Percentiles rank a stretch among this genome's conserved stretches.
Evolutionary conservation across 1,284 basidiomycete species (phyloP).

Genomic region (Mycena citricolor): DNA sequence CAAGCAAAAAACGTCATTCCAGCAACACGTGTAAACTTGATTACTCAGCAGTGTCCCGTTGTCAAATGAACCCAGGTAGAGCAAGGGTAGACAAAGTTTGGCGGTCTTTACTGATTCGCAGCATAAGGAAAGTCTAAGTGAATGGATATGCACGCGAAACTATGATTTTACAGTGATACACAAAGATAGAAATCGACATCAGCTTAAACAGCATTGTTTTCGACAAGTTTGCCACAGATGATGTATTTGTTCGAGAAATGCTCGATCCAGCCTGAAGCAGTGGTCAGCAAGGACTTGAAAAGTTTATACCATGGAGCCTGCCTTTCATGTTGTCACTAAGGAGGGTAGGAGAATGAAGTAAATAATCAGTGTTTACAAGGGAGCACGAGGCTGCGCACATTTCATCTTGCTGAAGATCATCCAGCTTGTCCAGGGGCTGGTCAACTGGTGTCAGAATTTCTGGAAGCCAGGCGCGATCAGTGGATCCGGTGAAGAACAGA

Average conservation of each 20-base stretch:
- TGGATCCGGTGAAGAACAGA: neutral
- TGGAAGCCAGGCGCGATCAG: constrained; percentile 31
- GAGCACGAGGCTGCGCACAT: constrained; percentile 59
- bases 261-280: constrained; percentile 74
- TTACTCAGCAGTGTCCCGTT: no score
- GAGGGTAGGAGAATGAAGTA: constrained; percentile 13
- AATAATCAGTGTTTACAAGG: neutral
- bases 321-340: constrained; percentile 87
- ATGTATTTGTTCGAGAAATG: constrained; percentile 90
- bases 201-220: constrained; percentile 55
- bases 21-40: no score
- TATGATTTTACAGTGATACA: no score
- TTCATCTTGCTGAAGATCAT: constrained; percentile 77
- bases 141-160: no score
- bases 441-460: constrained; percentile 90
- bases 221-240: constrained; percentile 79
- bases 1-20: constrained; percentile 2
- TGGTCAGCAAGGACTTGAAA: no score
- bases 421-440: constrained; percentile 81
- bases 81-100: no score
- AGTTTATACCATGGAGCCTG: constrained; percentile 28
- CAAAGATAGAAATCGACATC: no score
- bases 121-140: no score
- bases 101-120: no score
- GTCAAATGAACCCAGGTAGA: no score